phyloP scores from a whole-genome alignment of 2,329 filamentous ascomycete species.

The Dendrostoma leiphaemia region DNA sequence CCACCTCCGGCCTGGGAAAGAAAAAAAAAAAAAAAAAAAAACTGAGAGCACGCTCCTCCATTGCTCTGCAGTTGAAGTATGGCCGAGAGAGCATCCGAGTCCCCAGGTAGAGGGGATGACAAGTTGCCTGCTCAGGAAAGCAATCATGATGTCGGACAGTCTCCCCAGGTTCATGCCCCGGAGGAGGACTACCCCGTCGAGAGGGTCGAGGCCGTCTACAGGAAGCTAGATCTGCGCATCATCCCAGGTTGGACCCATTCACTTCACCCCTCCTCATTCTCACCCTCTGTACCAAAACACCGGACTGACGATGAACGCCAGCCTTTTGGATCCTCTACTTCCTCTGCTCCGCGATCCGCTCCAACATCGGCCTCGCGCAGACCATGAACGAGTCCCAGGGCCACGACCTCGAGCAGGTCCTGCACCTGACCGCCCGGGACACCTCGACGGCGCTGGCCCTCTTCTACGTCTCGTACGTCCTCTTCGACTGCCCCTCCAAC shows the following conservation, averaged over 20 bases:
- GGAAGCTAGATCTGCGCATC: conserved; percentile 57
- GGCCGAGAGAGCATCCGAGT: conserved; percentile 34
- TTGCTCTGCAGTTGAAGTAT: conserved; percentile 51
- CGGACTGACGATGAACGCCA: conserved; percentile 22
- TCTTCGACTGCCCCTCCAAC: conserved; percentile 88
- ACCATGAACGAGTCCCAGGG: conserved; percentile 76
- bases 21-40: too few relatives aligned
- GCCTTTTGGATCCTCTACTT: conserved; percentile 93
- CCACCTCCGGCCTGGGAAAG: conserved; percentile 26
- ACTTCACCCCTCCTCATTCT: neutral
- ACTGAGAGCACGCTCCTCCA: conserved; percentile 50
- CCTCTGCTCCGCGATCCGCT: conserved; percentile 85
- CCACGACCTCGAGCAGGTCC: conserved; percentile 72
- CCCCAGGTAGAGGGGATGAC: conserved; percentile 30
- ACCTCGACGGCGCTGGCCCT: conserved; percentile 81
- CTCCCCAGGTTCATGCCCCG: conserved; percentile 1
- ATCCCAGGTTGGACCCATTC: conserved; percentile 47
- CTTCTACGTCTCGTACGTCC: conserved; percentile 89
- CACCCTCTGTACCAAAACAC: neutral
- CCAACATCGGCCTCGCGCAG: conserved; percentile 90
- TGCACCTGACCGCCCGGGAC: conserved; percentile 70
- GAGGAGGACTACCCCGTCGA: conserved; percentile 45
- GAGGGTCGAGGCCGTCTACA: conserved; percentile 54
- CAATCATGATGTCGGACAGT: conserved; percentile 1
- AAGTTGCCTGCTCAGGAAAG: conserved; percentile 26